Evolutionary conservation across 108 stramenopile genomes (phyloP), one percentile per base, ranked within the genome.

Genomic region (Cyclotella sp.): DNA sequence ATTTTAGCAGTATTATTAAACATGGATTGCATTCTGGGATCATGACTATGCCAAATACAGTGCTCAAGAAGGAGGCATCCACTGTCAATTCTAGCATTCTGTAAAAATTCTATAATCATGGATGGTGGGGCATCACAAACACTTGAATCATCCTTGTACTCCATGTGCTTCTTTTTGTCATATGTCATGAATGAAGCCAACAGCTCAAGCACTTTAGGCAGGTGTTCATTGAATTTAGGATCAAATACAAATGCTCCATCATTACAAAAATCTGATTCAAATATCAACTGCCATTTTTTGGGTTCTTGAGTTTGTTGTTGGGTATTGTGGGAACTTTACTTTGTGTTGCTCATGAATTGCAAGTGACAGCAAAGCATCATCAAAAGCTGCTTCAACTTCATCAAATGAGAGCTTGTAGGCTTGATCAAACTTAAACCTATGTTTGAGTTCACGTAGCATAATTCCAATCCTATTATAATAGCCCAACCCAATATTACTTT

Each of bases 381-480:
- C 60, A 29, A 29, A 61, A 29, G 60, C 60, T 15, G 26, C 60
- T 29, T 61, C 60, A 21, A 61, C 60, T 30, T 61, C 60, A 13
- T 61, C 60, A 30, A 61, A 34, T 29, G 60, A 34, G 6, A 61
- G 28, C 7, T 61, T 28, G 29, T 61, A 14, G 8, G 29, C 60
- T 9, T 39, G 14, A 18, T 61, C 53, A 54, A 54, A 54, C 53
- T 54, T 54, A 19, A 18, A 54, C 7, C 16, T 54, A 54, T 54
- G 15, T n/a, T 54, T 54, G 7, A 54, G n/a, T 7, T 18, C 15
- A 14, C 21, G 16, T 19, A 14, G 53, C 53, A 54, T 54, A 18
- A 19, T 19, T 19, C 21, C 53, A 54, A 54, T 54, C 53, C 53
- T 10, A 7, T 54, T 10, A n/a, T 54, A 54, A n/a, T 54, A 54